Evolutionary conservation across 176 grass and related monocot species (phyloP).

Genomic region (barley (Hordeum vulgare)): MorexV3_pseudomolecules_assembly NC_058520.1:106443706-106444205

Average conservation of each 20-base stretch:
- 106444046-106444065: neutral
- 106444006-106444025: conserved; percentile 6
- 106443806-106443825: conserved; percentile 39
- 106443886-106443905: conserved; percentile 14
- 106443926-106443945: neutral
- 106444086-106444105: neutral
- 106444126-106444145: conserved; percentile 7
- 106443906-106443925: conserved; percentile 11
- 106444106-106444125: neutral
- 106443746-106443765: conserved; percentile 41
- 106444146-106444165: conserved; percentile 27
- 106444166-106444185: conserved; percentile 24
- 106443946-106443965: neutral
- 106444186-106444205: neutral
- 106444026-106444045: neutral
- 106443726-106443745: conserved; percentile 17
- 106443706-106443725: conserved; percentile 26
- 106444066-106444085: neutral
- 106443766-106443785: conserved; percentile 39
- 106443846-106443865: conserved; percentile 16
- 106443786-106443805: conserved; percentile 30
- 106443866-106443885: conserved; percentile 23
- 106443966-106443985: neutral
- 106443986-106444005: conserved; percentile 15
- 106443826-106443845: conserved; percentile 19